These are phyloP conservation scores for Solanum lignicaule DNA, from an alignment of 257 asterid species.

Conservation along the genomic window DNA sequence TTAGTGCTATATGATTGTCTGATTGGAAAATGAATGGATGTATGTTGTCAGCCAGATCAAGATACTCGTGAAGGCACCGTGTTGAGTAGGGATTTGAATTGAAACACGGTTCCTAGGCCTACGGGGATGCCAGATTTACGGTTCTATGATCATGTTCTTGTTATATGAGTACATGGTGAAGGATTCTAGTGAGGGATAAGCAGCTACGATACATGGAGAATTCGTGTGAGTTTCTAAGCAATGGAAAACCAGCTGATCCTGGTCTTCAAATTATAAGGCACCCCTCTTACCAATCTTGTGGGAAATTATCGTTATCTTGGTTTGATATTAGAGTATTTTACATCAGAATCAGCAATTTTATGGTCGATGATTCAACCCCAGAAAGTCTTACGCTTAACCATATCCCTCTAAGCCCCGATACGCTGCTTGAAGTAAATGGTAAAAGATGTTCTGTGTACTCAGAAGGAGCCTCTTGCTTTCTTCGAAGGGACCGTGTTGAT, in stretches of 20 bases:
- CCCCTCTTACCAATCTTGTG: constrained; percentile 32
- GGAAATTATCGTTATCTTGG: constrained; percentile 43
- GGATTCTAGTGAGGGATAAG: constrained; percentile 15
- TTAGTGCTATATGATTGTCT: neutral
- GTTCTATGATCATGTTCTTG: constrained; percentile 19
- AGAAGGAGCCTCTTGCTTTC: constrained; percentile 58
- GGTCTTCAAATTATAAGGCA: constrained; percentile 50
- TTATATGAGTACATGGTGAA: neutral
- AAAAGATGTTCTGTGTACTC: constrained; percentile 43
- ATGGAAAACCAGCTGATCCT: constrained; percentile 39
- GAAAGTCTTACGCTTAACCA: constrained; percentile 56
- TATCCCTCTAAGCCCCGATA: constrained; percentile 51
- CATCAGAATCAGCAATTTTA: constrained; percentile 61
- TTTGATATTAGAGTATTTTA: constrained; percentile 51
- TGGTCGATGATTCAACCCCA: constrained; percentile 63
- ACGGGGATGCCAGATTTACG: neutral
- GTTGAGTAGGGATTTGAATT: neutral
- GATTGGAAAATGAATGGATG: neutral
- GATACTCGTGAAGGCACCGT: neutral
- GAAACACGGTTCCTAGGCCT: constrained; percentile 21
- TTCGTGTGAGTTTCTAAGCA: constrained; percentile 28
- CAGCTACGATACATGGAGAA: constrained; percentile 38
- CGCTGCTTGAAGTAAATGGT: constrained; percentile 78
- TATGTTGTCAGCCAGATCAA: neutral
- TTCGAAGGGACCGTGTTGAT: constrained; percentile 66